These are phyloP conservation scores for Calvatia gigantea DNA, from an alignment of 768 basidiomycete species.

Conservation along the genomic window DNA sequence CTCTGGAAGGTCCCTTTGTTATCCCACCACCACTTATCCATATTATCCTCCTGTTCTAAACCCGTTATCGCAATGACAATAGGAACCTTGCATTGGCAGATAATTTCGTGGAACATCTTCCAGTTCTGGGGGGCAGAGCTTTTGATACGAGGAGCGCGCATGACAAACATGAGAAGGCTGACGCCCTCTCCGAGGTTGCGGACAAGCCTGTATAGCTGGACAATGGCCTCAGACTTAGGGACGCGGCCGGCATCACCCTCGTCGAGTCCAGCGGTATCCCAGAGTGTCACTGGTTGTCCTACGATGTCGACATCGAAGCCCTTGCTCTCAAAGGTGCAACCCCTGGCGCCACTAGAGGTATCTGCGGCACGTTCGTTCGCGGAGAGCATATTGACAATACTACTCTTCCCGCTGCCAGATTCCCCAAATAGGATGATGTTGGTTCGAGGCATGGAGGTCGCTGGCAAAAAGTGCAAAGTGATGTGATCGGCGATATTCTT, in stretches of 20 bases:
- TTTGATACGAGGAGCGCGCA: conserved; percentile 34
- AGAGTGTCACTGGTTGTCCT: conserved; percentile 23
- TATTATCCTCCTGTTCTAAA: conserved; percentile 28
- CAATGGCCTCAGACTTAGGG: conserved; percentile 20
- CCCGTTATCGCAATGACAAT: conserved; percentile 36
- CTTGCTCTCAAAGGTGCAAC: conserved; percentile 32
- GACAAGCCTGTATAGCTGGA: conserved; percentile 28
- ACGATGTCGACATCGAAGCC: conserved; percentile 24
- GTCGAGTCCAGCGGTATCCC: conserved; percentile 35
- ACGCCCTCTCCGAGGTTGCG: conserved; percentile 30
- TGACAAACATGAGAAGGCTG: conserved; percentile 37
- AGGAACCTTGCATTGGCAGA: conserved; percentile 36
- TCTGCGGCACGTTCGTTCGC: conserved; percentile 17
- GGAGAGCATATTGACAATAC: conserved; percentile 29
- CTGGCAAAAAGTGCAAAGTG: no score
- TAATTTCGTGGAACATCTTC: conserved; percentile 31
- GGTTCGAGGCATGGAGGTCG: not conserved
- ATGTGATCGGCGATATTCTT: no score
- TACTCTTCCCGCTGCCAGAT: conserved; percentile 26
- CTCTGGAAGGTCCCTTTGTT: conserved; percentile 26
- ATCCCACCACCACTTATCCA: conserved; percentile 28
- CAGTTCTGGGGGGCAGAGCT: conserved; percentile 34
- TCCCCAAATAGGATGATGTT: conserved; percentile 36
- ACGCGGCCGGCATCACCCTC: conserved; percentile 14
- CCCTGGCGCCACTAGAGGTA: conserved; percentile 27